Conservation (phyloP, 805 yeast genomes). For the Ogataea allantospora region DNA sequence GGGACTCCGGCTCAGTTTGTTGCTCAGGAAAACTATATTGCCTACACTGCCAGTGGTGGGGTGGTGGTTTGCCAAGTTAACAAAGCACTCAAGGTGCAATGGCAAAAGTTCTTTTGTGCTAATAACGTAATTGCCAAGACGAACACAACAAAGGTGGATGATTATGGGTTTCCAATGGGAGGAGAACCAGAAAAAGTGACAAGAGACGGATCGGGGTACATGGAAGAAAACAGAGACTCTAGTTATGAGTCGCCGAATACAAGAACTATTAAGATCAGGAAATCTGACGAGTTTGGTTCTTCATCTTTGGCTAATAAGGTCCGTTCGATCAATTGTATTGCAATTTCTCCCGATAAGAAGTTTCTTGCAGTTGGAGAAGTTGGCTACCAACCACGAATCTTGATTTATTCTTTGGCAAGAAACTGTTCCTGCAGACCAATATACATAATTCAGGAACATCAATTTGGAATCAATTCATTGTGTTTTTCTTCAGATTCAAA, state of each 20-base stretch:
- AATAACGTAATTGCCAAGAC: constrained; percentile 25
- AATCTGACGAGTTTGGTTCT: constrained; percentile 19
- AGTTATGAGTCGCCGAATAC: constrained; percentile 10
- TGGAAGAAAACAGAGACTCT: constrained; percentile 11
- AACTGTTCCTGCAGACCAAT: constrained; percentile 49
- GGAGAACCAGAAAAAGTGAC: constrained; percentile 33
- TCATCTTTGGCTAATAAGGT: constrained; percentile 37
- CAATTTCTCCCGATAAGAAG: constrained; percentile 52
- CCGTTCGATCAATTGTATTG: constrained; percentile 54
- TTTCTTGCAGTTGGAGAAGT: constrained; percentile 67
- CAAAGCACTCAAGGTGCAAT: constrained; percentile 18
- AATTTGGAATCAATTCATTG: constrained; percentile 58
- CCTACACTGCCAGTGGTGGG: constrained; percentile 60
- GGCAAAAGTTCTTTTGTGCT: constrained; percentile 55
- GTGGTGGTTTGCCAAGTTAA: constrained; percentile 47
- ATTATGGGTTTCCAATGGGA: constrained; percentile 36
- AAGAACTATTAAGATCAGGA: constrained; percentile 15
- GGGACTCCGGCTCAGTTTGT: constrained; percentile 40
- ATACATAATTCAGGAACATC: constrained; percentile 57
- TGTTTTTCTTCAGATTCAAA: constrained; percentile 59
- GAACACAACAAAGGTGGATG: constrained; percentile 25
- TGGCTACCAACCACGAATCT: constrained; percentile 66
- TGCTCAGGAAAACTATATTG: constrained; percentile 41
- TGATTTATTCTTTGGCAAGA: constrained; percentile 56
- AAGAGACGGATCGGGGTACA: constrained; percentile 18